Evolutionary conservation across 2,329 filamentous ascomycete species (phyloP).

Genomic region (Thermothelomyces thermophilus): DNA sequence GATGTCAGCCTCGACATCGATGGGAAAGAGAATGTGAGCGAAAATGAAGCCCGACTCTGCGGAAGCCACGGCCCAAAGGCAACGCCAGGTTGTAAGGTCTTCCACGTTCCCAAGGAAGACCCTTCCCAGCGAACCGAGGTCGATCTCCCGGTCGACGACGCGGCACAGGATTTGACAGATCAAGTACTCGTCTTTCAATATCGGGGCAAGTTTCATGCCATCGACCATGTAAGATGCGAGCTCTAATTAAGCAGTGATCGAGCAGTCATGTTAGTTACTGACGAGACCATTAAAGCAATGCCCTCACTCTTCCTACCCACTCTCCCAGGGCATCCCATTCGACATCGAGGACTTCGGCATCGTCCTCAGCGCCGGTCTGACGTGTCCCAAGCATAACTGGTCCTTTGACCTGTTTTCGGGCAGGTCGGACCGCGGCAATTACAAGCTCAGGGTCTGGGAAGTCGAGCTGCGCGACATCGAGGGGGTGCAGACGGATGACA

Average conservation of each 20-base stretch:
- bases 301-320: constrained; percentile 60
- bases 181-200: constrained; percentile 62
- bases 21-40: constrained; percentile 21
- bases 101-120: constrained; percentile 40
- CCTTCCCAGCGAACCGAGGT: constrained; percentile 34
- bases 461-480: constrained; percentile 43
- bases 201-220: constrained; percentile 56
- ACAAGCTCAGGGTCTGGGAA: constrained; percentile 58
- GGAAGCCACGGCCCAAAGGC: constrained; percentile 30
- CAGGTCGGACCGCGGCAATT: constrained; percentile 53
- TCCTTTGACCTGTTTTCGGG: constrained; percentile 64
- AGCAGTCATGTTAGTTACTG: neutral
- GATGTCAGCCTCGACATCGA: constrained; percentile 36
- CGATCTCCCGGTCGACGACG: constrained; percentile 30
- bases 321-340: constrained; percentile 56
- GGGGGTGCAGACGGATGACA: constrained; percentile 14
- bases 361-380: constrained; percentile 53
- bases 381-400: constrained; percentile 65
- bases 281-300: constrained; percentile 44
- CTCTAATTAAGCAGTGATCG: neutral
- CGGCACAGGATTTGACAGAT: constrained; percentile 38
- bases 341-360: constrained; percentile 70
- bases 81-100: constrained; percentile 54
- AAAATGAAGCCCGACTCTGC: constrained; percentile 28
- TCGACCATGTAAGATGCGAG: constrained; percentile 53